Conservation (phyloP, 1,284 basidiomycete genomes). For the Cystobasidium slooffiae region DNA sequence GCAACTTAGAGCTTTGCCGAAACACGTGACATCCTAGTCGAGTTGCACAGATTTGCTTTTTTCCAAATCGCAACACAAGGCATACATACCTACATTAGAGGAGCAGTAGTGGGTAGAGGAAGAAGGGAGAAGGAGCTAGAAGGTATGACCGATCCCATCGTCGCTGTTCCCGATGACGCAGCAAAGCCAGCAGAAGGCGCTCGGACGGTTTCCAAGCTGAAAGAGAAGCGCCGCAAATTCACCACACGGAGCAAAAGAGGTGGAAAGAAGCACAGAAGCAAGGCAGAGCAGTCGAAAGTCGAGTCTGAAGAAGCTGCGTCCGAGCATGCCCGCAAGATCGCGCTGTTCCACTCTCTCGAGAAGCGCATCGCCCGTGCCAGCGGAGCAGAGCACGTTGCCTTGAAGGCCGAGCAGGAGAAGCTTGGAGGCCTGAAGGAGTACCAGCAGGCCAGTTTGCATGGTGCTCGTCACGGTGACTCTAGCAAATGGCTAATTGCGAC, state of each 20-base stretch:
- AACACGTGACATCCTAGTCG: too few relatives aligned
- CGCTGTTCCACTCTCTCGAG: slow-evolving; percentile 52
- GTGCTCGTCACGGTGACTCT: slow-evolving; percentile 52
- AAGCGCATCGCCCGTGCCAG: slow-evolving; percentile 49
- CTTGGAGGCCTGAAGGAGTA: slow-evolving; percentile 53
- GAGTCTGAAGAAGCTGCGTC: slow-evolving; percentile 4
- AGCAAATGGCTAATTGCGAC: slow-evolving; percentile 52
- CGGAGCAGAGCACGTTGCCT: slow-evolving; percentile 45
- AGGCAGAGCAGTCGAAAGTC: background rate
- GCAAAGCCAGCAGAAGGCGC: background rate
- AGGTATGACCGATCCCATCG: too few relatives aligned
- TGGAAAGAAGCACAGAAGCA: slow-evolving; percentile 18
- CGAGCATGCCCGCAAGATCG: slow-evolving; percentile 47
- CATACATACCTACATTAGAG: too few relatives aligned
- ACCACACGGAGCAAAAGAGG: slow-evolving; percentile 6
- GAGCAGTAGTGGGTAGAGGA: too few relatives aligned
- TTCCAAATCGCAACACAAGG: too few relatives aligned
- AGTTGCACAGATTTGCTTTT: too few relatives aligned
- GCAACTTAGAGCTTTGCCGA: too few relatives aligned
- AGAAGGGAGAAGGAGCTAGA: too few relatives aligned
- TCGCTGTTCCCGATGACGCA: too few relatives aligned
- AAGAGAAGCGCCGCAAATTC: slow-evolving; percentile 1
- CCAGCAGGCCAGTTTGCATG: slow-evolving; percentile 51
- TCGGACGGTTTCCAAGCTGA: background rate
- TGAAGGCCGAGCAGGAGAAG: slow-evolving; percentile 45